phyloP scores from a whole-genome alignment of 2,329 filamentous ascomycete species.

The Neoscytalidium dimidiatum region DNA sequence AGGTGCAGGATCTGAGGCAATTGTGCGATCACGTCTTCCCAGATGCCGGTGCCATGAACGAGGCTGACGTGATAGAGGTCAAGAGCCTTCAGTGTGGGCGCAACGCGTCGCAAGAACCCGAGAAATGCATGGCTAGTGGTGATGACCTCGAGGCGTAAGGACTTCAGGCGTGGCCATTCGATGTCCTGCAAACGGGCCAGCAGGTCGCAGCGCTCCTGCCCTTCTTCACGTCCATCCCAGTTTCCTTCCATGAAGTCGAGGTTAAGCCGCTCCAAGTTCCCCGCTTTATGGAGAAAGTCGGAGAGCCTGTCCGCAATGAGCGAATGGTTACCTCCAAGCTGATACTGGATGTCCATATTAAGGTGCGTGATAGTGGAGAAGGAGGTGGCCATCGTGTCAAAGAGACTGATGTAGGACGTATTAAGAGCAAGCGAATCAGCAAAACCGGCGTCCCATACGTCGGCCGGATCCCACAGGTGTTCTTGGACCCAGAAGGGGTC shows the following conservation, averaged over 20 bases:
- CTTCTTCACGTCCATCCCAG: neutral
- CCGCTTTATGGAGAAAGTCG: neutral
- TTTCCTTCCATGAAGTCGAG: neutral
- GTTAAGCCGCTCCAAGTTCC: neutral
- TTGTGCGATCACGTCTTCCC: neutral
- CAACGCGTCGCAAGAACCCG: neutral
- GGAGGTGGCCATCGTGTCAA: neutral
- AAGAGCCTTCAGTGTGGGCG: neutral
- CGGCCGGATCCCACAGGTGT: neutral
- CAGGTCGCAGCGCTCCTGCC: neutral
- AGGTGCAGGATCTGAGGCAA: neutral
- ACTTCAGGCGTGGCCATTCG: neutral
- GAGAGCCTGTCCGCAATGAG: neutral
- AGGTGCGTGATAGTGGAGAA: neutral
- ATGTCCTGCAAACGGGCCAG: neutral
- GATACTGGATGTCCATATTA: neutral
- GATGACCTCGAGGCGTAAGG: neutral
- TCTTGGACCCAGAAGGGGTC: neutral
- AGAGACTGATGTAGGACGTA: neutral
- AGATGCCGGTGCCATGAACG: neutral
- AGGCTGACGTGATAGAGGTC: neutral
- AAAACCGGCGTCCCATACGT: neutral
- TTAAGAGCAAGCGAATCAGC: neutral
- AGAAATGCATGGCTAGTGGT: neutral
- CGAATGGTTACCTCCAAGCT: neutral